A percentile compares a stretch with the other conserved stretches of the same genome.
Evolutionary conservation across 2,329 filamentous ascomycete genomes (phyloP).

Genomic region (Stemphylium lycopersici): DNA sequence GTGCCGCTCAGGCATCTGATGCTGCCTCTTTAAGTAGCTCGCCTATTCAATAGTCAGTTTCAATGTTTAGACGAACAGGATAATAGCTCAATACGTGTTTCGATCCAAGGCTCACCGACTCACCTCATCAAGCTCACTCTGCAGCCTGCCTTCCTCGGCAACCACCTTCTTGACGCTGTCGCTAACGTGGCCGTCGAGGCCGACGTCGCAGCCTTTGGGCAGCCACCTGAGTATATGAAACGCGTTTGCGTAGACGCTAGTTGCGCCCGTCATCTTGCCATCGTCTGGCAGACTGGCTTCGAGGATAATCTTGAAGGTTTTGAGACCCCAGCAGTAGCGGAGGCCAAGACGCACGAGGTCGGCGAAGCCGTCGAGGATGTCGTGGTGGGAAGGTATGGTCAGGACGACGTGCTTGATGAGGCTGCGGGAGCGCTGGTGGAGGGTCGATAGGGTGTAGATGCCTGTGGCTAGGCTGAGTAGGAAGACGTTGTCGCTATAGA

Average conservation of each 20-base stretch:
- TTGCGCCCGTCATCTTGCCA: conserved; percentile 37
- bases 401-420: conserved; percentile 53
- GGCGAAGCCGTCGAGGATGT: conserved; percentile 55
- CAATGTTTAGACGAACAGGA: too few relatives aligned
- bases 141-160: conserved; percentile 50
- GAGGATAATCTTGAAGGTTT: conserved; percentile 50
- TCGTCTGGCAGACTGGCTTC: conserved; percentile 43
- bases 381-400: conserved; percentile 54
- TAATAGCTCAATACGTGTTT: too few relatives aligned
- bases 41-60: conserved; percentile 18
- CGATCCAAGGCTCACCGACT: conserved; percentile 12
- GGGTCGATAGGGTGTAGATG: conserved; percentile 45
- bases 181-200: conserved; percentile 49
- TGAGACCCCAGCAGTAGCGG: conserved; percentile 55
- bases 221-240: conserved; percentile 57
- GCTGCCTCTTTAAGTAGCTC: conserved; percentile 44
- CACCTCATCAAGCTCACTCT: conserved; percentile 51
- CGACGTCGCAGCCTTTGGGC: conserved; percentile 50
- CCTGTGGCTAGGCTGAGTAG: conserved; percentile 48
- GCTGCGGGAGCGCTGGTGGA: conserved; percentile 52
- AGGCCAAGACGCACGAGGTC: conserved; percentile 54
- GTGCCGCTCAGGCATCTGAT: conserved; percentile 47
- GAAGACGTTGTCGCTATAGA: conserved; percentile 44
- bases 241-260: conserved; percentile 54
- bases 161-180: conserved; percentile 51